Base-by-base conservation (phyloP, 805 yeast genomes). In the Tetrapisispora nanseiensis region DNA sequence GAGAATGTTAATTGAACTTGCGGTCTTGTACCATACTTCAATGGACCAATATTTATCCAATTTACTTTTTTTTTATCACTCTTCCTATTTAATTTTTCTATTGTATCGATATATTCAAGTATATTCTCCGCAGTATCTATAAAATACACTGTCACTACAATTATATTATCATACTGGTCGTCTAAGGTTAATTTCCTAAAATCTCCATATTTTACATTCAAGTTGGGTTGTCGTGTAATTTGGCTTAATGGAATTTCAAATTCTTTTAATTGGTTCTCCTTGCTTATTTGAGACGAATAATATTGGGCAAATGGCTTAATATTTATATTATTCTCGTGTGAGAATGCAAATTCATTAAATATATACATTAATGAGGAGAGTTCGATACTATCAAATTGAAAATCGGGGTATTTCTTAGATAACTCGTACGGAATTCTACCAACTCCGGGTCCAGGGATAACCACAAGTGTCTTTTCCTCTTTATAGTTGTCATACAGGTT, bases 11-110 rank as follows among this genome's bases (percentile, higher is more conserved):
- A 65, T 57, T 89, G 95, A 24, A 80, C 76, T 56, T 74, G 69
- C 37, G 95, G 79, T 41, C 87, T 83, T 2, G 86, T 77, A 0
- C 97, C 97, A 68, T 92, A 90, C 59, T 89, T 83, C 46, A 92
- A 68, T 0, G 98, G 98, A 0, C 98, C 98, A 12, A 79, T 70
- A 57, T 92, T 90, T 48, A 90, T 76, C 97, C 97, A 90, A 72
- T 68, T 0, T 85, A 80, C 3, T 70, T 70, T 13, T 65, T 66
- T 12, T 2, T 22, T 21, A 6, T 21, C 15, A 5, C 15, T 31
- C 10, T 6, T 2, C 13, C 5, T 18, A 10, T 69, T 62, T 28
- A 80, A 52, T 10, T 59, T 52, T 43, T 73, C 72, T 29, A 90
- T 78, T 1, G 81, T 63, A 41, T 81, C 82, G 42, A 90, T 61